Conservation (phyloP, 2,329 filamentous ascomycete genomes). For the Rhynchosporium agropyri region DNA sequence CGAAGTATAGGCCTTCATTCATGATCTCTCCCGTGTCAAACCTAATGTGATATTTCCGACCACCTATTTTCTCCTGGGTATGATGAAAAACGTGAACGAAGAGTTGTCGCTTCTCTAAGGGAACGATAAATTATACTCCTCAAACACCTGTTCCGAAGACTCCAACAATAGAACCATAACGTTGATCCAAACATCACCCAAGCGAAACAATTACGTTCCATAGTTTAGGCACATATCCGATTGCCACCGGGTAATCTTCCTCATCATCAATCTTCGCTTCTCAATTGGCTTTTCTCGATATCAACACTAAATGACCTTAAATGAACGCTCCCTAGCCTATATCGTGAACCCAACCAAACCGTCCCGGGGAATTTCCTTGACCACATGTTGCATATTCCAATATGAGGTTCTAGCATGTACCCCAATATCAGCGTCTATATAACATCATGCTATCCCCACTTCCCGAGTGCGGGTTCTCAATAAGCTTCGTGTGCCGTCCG, state of each 20-base stretch:
- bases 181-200: conserved; percentile 6
- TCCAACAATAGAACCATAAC: conserved; percentile 6
- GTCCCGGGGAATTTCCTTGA: neutral
- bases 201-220: neutral
- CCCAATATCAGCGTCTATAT: conserved; percentile 1
- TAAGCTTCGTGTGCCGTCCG: neutral
- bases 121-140: neutral
- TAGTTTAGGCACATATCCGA: conserved; percentile 3
- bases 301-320: conserved; percentile 9
- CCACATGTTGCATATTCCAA: neutral
- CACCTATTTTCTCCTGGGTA: too few species aligned
- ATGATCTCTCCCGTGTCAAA: too few species aligned
- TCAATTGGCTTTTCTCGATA: conserved; percentile 1
- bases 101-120: neutral
- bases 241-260: conserved; percentile 9
- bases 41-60: too few species aligned
- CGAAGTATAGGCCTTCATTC: too few species aligned
- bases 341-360: neutral
- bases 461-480: neutral
- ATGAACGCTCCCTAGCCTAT: conserved; percentile 11
- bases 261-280: neutral
- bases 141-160: neutral
- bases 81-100: neutral
- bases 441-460: conserved; percentile 1
- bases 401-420: neutral